Percentiles rank a stretch among this genome's conserved stretches.
phyloP scores from a whole-genome alignment of 495 filamentous ascomycete genomes.

The Astrothelium macrocarpum region DNA sequence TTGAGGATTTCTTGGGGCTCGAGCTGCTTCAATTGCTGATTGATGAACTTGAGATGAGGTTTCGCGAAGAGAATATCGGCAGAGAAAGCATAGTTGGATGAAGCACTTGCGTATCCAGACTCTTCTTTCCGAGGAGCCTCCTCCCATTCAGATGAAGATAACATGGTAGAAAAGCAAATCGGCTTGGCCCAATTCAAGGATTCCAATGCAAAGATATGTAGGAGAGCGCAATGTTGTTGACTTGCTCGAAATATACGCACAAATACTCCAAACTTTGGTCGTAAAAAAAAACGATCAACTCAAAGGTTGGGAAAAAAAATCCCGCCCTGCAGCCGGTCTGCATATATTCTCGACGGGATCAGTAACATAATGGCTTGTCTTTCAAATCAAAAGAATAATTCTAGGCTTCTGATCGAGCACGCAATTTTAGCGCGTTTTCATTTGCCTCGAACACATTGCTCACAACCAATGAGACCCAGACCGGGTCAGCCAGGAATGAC shows the following conservation, averaged over 20 bases:
- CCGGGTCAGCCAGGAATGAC: background rate
- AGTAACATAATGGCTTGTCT: slow-evolving; percentile 6
- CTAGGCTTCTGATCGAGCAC: slow-evolving; percentile 23
- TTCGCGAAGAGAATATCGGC: slow-evolving; percentile 79
- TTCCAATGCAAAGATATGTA: background rate
- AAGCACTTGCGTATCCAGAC: slow-evolving; percentile 80
- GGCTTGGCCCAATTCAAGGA: background rate
- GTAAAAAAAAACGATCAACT: too few relatives aligned
- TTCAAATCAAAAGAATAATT: slow-evolving; percentile 25
- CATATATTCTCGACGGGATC: slow-evolving; percentile 18
- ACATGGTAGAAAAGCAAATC: slow-evolving; percentile 10
- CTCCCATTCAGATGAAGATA: slow-evolving; percentile 13
- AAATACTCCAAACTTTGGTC: background rate
- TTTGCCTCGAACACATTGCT: background rate
- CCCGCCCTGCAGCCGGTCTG: slow-evolving; percentile 8
- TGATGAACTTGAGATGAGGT: slow-evolving; percentile 81
- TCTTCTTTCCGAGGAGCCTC: slow-evolving; percentile 37
- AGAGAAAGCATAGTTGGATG: slow-evolving; percentile 52
- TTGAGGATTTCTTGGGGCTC: slow-evolving; percentile 76
- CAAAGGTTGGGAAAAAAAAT: too few relatives aligned
- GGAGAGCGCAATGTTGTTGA: background rate
- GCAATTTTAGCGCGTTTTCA: slow-evolving; percentile 23
- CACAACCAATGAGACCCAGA: background rate
- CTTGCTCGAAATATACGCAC: background rate
- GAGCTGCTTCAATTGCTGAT: slow-evolving; percentile 74